Base-by-base conservation (phyloP, 2,329 filamentous ascomycete species). In the Arthroderma sp. region DNA sequence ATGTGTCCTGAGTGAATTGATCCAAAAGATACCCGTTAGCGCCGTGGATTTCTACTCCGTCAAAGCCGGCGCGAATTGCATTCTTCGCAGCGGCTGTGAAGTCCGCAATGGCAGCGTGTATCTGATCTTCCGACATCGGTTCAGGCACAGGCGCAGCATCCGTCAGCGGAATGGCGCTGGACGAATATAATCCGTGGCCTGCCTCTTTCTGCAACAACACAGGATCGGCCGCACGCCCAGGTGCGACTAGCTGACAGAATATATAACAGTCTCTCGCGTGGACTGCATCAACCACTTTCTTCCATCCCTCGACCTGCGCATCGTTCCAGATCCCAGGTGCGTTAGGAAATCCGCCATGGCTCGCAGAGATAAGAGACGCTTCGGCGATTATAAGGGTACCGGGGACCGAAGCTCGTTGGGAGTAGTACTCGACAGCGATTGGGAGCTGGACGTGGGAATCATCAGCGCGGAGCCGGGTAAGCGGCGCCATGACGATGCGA, bases 241-340 rank as follows among this genome's bases (percentile, higher is more conserved):
- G 63, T 0, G 70, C 71, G 69, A 77, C 82, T 0, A 84, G 64
- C 55, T 84, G 81, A 1, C 70, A 58, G 60, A 69, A 81, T 42
- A 83, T 77, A 55, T 68, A 75, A 11, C 68, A 72, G 4, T 74
- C 74, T 52, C 79, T 79, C 22, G 65, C 66, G 56, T 85, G 81
- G 0, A 84, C 77, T 1, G 72, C 74, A 28, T 77, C 70, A 2
- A 74, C 78, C 36, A 83, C 63, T 9, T 68, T 61, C 49, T 71
- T 75, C 80, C 80, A 84, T 0, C 65, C 72, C 1, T 65, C 67
- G 36, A 80, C 66, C 47, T 81, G 77, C n/a, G 66, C 68, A 0
- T 68, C 60, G 15, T 57, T 72, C 54, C 68, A 80, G 53, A 80
- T 75, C 28, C 76, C 77, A 0, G 80, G 77, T 1, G 72, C 65